phyloP scores from a whole-genome alignment of 2,329 filamentous ascomycete genomes.

The Penicillium sp. region DNA sequence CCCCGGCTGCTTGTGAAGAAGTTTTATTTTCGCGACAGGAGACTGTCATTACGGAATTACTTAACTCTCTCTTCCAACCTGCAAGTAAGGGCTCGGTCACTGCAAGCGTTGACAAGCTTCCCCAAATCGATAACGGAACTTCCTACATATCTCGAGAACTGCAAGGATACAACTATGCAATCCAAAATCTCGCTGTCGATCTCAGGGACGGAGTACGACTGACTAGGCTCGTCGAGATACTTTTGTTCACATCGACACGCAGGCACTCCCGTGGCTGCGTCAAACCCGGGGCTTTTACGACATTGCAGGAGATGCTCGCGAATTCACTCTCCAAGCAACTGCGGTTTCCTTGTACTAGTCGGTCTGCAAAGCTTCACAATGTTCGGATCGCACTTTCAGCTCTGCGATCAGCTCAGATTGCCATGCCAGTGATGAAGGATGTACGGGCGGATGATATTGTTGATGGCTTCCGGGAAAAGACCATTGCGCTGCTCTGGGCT shows the following conservation, averaged over 20 bases:
- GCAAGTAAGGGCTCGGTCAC: conserved; percentile 13
- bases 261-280: too few species aligned
- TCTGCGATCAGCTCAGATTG: conserved; percentile 40
- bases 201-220: conserved; percentile 56
- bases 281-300: conserved; percentile 36
- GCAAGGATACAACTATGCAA: conserved; percentile 53
- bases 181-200: conserved; percentile 57
- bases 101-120: conserved; percentile 31
- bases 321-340: conserved; percentile 50
- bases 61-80: conserved; percentile 51
- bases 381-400: conserved; percentile 53
- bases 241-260: conserved; percentile 43
- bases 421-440: conserved; percentile 37
- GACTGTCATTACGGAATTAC: conserved; percentile 53
- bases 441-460: conserved; percentile 55
- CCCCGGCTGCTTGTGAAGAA: conserved; percentile 57
- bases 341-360: conserved; percentile 52
- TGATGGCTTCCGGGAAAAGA: conserved; percentile 60
- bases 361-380: conserved; percentile 55
- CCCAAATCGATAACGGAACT: conserved; percentile 12
- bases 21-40: conserved; percentile 59
- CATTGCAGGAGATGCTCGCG: conserved; percentile 33
- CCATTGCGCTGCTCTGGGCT: conserved; percentile 55
- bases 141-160: conserved; percentile 50
- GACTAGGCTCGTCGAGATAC: conserved; percentile 54